Percentiles rank a stretch among this genome's conserved stretches.
These are phyloP conservation scores for Dryadomyces quercivorus DNA, from an alignment of 2,329 filamentous ascomycete species.

Conservation along the genomic window DNA sequence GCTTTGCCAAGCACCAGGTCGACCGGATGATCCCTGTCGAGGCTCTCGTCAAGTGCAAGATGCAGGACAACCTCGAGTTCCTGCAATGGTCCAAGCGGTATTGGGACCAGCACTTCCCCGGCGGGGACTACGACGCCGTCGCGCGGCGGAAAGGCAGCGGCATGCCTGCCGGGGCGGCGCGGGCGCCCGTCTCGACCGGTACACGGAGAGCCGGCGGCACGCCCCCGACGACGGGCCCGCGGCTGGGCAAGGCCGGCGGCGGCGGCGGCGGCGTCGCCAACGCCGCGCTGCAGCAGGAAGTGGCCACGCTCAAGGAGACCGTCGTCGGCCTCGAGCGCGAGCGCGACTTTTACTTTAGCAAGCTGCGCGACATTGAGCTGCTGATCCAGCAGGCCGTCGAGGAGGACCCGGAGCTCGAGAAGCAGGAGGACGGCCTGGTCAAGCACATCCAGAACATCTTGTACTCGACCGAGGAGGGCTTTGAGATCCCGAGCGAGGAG, in stretches of 20 bases:
- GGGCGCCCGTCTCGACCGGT: constrained; percentile 35
- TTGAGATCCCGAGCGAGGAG: constrained; percentile 81
- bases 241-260: constrained; percentile 30
- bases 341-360: constrained; percentile 98
- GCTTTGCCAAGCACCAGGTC: constrained; percentile 74
- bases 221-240: constrained; percentile 47
- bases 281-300: constrained; percentile 72
- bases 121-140: constrained; percentile 91
- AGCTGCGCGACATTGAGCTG: constrained; percentile 92
- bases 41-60: constrained; percentile 90
- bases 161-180: constrained; percentile 27
- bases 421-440: constrained; percentile 81
- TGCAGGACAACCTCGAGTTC: constrained; percentile 99
- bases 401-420: constrained; percentile 82
- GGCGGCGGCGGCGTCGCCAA: constrained; percentile 47
- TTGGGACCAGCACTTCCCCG: constrained; percentile 97
- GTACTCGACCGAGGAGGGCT: constrained; percentile 90
- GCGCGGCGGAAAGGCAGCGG: constrained; percentile 68
- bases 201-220: constrained; percentile 41
- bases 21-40: constrained; percentile 86
- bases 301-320: constrained; percentile 82
- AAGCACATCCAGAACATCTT: constrained; percentile 95
- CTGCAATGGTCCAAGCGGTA: constrained; percentile 93
- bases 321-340: constrained; percentile 92
- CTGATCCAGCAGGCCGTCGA: constrained; percentile 89